Percentiles rank a stretch among this genome's conserved stretches.
Evolutionary conservation across 2,329 filamentous ascomycete species (phyloP).

Genomic region (Paecilomyces variotii): DNA sequence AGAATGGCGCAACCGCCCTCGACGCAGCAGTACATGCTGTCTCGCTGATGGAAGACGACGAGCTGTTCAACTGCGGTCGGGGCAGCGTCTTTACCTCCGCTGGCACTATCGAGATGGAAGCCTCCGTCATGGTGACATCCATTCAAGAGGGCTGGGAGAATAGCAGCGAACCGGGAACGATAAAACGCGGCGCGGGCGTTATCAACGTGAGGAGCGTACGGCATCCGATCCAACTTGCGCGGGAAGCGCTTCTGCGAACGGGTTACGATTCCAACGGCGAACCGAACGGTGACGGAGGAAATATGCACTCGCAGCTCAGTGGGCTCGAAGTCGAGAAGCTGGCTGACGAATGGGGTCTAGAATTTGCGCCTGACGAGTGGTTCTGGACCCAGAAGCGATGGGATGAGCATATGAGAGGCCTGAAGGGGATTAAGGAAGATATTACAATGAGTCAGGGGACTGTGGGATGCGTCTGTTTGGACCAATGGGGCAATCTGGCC

Average conservation of each 20-base stretch:
- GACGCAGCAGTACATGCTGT: slow-evolving; percentile 71
- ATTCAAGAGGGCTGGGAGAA: slow-evolving; percentile 9
- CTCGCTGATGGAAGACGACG: slow-evolving; percentile 65
- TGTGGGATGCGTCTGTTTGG: slow-evolving; percentile 72
- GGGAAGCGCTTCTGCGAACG: slow-evolving; percentile 54
- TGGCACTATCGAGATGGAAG: slow-evolving; percentile 78
- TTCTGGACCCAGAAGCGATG: slow-evolving; percentile 72
- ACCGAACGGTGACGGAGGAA: slow-evolving; percentile 27
- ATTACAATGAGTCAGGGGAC: slow-evolving; percentile 67
- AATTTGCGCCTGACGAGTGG: slow-evolving; percentile 61
- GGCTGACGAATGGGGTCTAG: slow-evolving; percentile 54
- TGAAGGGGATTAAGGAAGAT: slow-evolving; percentile 30
- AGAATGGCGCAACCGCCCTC: slow-evolving; percentile 51
- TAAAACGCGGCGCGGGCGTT: slow-evolving; percentile 71
- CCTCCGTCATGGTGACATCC: slow-evolving; percentile 71
- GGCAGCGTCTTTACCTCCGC: slow-evolving; percentile 81
- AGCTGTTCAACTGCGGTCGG: slow-evolving; percentile 75
- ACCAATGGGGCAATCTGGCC: slow-evolving; percentile 65
- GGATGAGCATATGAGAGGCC: slow-evolving; percentile 64
- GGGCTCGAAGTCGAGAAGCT: slow-evolving; percentile 62
- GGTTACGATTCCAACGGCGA: slow-evolving; percentile 52
- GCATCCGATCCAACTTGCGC: slow-evolving; percentile 70
- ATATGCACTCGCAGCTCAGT: slow-evolving; percentile 58
- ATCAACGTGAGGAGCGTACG: slow-evolving; percentile 66
- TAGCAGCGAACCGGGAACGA: slow-evolving; percentile 42